Evolutionary conservation across 495 filamentous ascomycete genomes (phyloP).

Genomic region (Ramalina intermedia): DNA sequence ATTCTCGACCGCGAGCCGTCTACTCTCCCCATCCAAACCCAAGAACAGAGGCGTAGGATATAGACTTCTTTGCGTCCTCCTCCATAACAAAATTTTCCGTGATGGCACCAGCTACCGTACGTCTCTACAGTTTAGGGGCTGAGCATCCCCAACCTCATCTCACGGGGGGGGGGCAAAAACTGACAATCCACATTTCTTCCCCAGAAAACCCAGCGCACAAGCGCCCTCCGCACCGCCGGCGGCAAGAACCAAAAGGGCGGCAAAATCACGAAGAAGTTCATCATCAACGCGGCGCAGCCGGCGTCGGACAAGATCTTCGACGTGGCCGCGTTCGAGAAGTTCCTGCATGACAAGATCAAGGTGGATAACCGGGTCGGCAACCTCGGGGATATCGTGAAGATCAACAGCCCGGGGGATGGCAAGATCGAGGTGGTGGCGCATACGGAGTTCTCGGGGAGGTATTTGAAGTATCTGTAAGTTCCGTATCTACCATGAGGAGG

Average conservation of each 20-base stretch:
- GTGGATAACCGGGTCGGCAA: constrained; percentile 95
- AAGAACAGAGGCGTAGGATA: constrained; percentile 39
- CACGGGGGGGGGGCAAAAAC: constrained; percentile 43
- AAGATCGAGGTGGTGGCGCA: constrained; percentile 97
- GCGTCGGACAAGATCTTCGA: constrained; percentile 99
- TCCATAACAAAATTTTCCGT: constrained; percentile 16
- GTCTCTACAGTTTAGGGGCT: constrained; percentile 36
- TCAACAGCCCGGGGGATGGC: constrained; percentile 80
- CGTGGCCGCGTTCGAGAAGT: constrained; percentile 93
- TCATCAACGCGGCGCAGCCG: constrained; percentile 97
- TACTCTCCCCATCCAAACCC: constrained; percentile 18
- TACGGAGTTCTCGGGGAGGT: constrained; percentile 94
- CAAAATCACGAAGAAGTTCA: constrained; percentile 72
- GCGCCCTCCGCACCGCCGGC: constrained; percentile 9
- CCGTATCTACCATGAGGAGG: not conserved
- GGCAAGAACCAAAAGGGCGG: constrained; percentile 39
- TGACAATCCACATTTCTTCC: constrained; percentile 33
- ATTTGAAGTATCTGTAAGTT: constrained; percentile 97
- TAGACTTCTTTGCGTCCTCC: constrained; percentile 43
- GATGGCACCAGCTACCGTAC: constrained; percentile 55
- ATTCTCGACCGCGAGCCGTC: constrained; percentile 6
- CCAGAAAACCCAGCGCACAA: constrained; percentile 49
- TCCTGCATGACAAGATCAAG: constrained; percentile 99
- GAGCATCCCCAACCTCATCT: constrained; percentile 38
- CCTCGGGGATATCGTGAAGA: constrained; percentile 84